Percentiles rank a stretch among this genome's conserved stretches.
Conservation (phyloP, 1,284 basidiomycete genomes). For the Lentinus polychrous region DNA sequence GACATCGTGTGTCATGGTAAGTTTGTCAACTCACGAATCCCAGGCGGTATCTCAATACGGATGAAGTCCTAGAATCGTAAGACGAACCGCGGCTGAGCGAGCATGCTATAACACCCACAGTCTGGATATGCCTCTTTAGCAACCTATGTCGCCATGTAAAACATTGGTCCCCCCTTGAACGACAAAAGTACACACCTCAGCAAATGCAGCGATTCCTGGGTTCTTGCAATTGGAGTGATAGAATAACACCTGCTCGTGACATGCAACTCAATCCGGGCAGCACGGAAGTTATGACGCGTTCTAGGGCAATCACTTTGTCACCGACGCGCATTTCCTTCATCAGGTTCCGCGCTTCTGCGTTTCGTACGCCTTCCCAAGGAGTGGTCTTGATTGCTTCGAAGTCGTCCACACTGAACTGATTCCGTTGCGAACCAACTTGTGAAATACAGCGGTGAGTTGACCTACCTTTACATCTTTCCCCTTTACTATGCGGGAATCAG, state of each 20-base stretch:
- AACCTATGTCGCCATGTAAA: conserved; percentile 47
- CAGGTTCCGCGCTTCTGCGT: conserved; percentile 86
- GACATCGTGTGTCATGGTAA: conserved; percentile 5
- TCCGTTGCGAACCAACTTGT: too few relatives aligned
- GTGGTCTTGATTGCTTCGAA: conserved; percentile 73
- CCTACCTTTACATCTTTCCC: conserved; percentile 84
- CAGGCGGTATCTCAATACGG: conserved; percentile 73
- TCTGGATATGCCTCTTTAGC: conserved; percentile 85
- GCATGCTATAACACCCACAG: conserved; percentile 44
- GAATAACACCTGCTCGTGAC: conserved; percentile 38
- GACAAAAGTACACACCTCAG: conserved; percentile 37
- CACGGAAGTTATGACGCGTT: too few relatives aligned
- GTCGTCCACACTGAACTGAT: conserved; percentile 92
- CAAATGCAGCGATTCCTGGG: conserved; percentile 83
- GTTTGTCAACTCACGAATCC: conserved; percentile 56
- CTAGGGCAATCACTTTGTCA: conserved; percentile 76
- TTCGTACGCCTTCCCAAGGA: conserved; percentile 89
- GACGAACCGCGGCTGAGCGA: not conserved
- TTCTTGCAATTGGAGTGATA: conserved; percentile 93
- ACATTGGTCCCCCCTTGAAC: not conserved
- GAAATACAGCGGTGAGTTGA: too few relatives aligned
- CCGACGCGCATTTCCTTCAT: conserved; percentile 89
- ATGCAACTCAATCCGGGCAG: too few relatives aligned
- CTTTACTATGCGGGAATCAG: conserved; percentile 81
- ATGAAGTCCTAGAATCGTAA: conserved; percentile 13